Evolutionary conservation across 1,284 basidiomycete genomes (phyloP), one percentile per base, ranked within the genome.

Genomic region (Boletus mariae): DNA sequence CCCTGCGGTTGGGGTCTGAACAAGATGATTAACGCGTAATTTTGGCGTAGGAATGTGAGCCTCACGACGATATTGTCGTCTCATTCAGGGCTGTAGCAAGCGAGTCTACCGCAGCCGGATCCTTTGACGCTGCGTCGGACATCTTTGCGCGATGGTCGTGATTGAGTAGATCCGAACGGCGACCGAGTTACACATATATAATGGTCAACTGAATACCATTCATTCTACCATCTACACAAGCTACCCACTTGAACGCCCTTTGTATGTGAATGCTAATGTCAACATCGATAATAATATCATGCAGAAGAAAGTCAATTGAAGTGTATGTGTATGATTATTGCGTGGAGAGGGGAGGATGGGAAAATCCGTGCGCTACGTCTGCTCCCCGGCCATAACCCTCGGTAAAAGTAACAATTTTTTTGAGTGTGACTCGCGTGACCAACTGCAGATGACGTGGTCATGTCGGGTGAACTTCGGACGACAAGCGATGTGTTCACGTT

Each of bases 341-440:
- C 31, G 45, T 57, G 52, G 45, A 54, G 60, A 61, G 63, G 61
- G 59, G 28, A 56, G 58, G 57, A 56, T 52, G 65, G 63, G 62
- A 60, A 67, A 62, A 56, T 70, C 63, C 70, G 69, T 73, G 70
- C 71, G 60, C 73, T 73, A 73, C 73, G 68, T 73, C 55, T 61
- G 63, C 60, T 67, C 65, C 71, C 70, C 59, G 43, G 47, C 53
- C 59, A 53, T 42, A 25, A 47, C 67, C 67, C 66, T 70, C 68
- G 4, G 63, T 67, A 67, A 35, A 41, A 26, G 46, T 67, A 63
- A 51, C 8, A 37, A 12, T 13, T 41, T 56, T 66, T 69, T 59
- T 20, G 47, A 20, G 25, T 45, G 43, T 42, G 40, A 20, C 29
- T 45, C 43, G 29, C 43, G 10, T 32, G 12, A 20, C 41, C n/a